Base-by-base conservation (phyloP, 2,329 filamentous ascomycete genomes). In the Ascochyta rabiei region DNA sequence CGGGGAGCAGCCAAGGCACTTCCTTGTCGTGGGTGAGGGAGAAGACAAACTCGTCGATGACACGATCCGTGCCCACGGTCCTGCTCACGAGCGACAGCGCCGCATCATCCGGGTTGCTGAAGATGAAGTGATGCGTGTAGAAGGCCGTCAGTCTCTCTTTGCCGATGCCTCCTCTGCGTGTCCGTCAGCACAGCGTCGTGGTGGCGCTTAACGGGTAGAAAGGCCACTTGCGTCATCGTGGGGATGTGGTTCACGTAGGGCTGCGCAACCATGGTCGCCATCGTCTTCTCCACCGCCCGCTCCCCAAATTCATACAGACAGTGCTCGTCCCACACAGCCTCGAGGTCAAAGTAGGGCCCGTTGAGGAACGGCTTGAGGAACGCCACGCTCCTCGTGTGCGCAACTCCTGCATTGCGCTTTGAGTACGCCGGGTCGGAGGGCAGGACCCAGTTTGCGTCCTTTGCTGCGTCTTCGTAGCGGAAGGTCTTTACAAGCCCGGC, bases 161-260 rank as follows among this genome's bases (percentile, higher is more conserved):
- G 0, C 89, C 89, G 30, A 91, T 81, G 0, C 89, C 90, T 2
- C 89, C 89, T 16, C 64, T 67, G 23, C 7, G n/a, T n/a, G 6
- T 1, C n/a, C 6, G 28, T 55, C 19, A 50, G 31, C 40, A 16
- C 37, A 18, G 6, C 42, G 6, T 16, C 15, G n/a, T 16, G 6
- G 6, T 15, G 28, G 23, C 13, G 10, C 4, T 10, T 10, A 1
- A 2, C 5, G 18, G 48, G 31, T 42, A 10, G 19, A 48, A 28
- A 15, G 16, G 35, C 3, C n/a, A 64, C 61, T 33, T 46, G 65
- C 65, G 81, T 77, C 64, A 86, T 80, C 0, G 88, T 91, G 0
- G 89, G 87, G 2, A 91, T 80, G 67, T 92, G 88, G 67, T 92
- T 92, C 1, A 93, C 89, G 65, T 92, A 91, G 1, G 89, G 89